These are phyloP conservation scores for Helminthosporium solani DNA, from an alignment of 2,329 filamentous ascomycete genomes.

Conservation along the genomic window DNA sequence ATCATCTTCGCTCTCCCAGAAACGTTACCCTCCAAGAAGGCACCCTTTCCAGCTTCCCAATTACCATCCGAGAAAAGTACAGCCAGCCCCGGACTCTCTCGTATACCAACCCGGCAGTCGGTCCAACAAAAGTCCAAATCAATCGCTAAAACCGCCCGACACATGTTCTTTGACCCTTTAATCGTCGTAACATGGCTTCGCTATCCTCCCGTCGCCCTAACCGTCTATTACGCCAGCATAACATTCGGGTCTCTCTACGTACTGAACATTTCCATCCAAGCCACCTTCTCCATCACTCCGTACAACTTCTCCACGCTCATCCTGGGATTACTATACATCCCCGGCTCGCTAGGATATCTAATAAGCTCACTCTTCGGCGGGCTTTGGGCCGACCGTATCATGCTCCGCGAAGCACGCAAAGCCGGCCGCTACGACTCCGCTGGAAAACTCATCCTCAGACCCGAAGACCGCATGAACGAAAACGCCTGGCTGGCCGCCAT, in stretches of 20 bases:
- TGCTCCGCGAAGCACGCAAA: constrained; percentile 42
- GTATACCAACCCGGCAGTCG: constrained; percentile 37
- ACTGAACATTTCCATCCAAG: constrained; percentile 44
- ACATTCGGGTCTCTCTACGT: constrained; percentile 43
- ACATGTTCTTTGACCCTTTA: constrained; percentile 44
- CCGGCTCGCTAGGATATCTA: constrained; percentile 40
- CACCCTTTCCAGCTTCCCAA: neutral
- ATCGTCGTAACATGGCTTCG: constrained; percentile 41
- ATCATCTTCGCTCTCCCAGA: constrained; percentile 33
- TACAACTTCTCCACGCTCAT: constrained; percentile 41
- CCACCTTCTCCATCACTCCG: constrained; percentile 34
- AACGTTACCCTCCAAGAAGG: constrained; percentile 20
- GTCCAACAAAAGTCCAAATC: constrained; percentile 36
- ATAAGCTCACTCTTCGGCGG: constrained; percentile 39
- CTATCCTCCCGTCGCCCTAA: constrained; percentile 41
- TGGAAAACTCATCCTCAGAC: constrained; percentile 38
- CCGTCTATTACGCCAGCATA: constrained; percentile 44
- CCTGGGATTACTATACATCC: constrained; percentile 43
- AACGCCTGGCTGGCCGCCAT: constrained; percentile 43
- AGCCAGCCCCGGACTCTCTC: constrained; percentile 19
- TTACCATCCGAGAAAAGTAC: constrained; percentile 10
- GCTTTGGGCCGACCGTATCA: constrained; percentile 44
- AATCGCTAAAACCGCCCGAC: constrained; percentile 26
- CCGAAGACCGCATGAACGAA: constrained; percentile 45
- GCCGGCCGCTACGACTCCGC: constrained; percentile 38